These are phyloP conservation scores for Eurotiales sp. DNA, from an alignment of 2,329 filamentous ascomycete species.

Conservation along the genomic window DNA sequence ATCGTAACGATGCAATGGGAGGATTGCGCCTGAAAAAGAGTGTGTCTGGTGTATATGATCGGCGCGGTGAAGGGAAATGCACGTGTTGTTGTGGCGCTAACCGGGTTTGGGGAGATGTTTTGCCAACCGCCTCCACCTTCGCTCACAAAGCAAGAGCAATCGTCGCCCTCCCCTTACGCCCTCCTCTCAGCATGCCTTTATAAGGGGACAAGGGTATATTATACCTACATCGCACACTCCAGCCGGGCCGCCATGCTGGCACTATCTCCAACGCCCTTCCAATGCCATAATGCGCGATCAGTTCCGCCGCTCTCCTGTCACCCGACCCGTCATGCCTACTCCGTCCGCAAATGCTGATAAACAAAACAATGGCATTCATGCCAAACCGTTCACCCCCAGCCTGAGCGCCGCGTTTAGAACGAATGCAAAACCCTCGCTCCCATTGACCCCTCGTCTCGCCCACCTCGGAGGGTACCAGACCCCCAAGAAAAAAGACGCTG, in stretches of 20 bases:
- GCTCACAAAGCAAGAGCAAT: constrained; percentile 2
- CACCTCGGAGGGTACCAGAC: constrained; percentile 31
- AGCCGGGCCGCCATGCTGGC: constrained; percentile 37
- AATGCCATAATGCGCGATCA: constrained; percentile 48
- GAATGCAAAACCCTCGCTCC: constrained; percentile 43
- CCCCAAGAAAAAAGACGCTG: constrained; percentile 31
- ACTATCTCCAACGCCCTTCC: constrained; percentile 25
- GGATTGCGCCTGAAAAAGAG: no score
- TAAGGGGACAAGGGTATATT: neutral
- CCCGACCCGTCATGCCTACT: constrained; percentile 26
- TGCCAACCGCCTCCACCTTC: constrained; percentile 3
- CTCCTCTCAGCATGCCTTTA: neutral
- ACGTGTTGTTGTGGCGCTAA: constrained; percentile 13
- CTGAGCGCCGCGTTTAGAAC: constrained; percentile 61
- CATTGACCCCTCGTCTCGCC: constrained; percentile 59
- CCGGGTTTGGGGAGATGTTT: constrained; percentile 15
- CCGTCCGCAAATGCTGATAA: constrained; percentile 50
- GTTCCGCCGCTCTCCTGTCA: constrained; percentile 26
- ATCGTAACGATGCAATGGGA: no score
- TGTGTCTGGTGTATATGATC: no score
- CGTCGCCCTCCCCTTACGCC: neutral
- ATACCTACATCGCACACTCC: no score
- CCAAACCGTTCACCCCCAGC: constrained; percentile 63
- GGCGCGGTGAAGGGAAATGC: no score
- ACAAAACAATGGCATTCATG: constrained; percentile 49